Percentiles rank a stretch among this genome's conserved stretches.
Evolutionary conservation across 2,329 filamentous ascomycete species (phyloP).

Genomic region (Leptoxyphium fumago): DNA sequence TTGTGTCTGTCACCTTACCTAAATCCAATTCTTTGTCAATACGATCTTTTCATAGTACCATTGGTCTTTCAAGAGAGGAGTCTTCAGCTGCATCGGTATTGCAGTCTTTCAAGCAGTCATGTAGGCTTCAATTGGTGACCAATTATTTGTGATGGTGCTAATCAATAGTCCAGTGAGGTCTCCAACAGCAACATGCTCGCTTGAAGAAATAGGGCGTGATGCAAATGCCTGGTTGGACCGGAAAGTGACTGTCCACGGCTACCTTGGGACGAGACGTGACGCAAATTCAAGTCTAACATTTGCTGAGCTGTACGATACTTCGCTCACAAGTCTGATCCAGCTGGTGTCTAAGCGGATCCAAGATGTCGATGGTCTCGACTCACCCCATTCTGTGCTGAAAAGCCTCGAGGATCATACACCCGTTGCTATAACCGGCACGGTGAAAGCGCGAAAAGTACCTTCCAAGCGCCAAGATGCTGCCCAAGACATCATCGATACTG

Average conservation of each 20-base stretch:
- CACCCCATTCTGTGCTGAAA: slow-evolving; percentile 12
- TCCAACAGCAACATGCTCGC: slow-evolving; percentile 28
- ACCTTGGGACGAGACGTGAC: slow-evolving; percentile 53
- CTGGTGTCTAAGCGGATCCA: slow-evolving; percentile 17
- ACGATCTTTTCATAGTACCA: not conserved
- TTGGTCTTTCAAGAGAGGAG: not conserved
- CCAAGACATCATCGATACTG: slow-evolving; percentile 14
- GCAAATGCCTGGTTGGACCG: slow-evolving; percentile 15
- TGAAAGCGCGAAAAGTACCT: slow-evolving; percentile 26
- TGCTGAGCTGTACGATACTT: slow-evolving; percentile 36
- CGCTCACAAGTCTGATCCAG: slow-evolving; percentile 28
- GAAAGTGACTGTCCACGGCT: slow-evolving; percentile 49
- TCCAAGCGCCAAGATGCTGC: slow-evolving; percentile 3
- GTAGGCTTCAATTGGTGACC: not conserved
- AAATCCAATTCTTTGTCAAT: not conserved
- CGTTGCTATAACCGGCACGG: slow-evolving; percentile 36
- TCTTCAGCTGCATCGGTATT: not conserved
- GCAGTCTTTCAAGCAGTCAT: not conserved
- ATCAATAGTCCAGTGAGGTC: slow-evolving; percentile 23
- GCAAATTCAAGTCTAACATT: slow-evolving; percentile 59
- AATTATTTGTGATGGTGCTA: not conserved
- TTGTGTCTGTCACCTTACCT: not conserved
- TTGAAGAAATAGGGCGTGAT: slow-evolving; percentile 15
- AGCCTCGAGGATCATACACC: slow-evolving; percentile 31
- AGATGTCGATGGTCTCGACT: slow-evolving; percentile 12